These are phyloP conservation scores for Myxozyma melibiosi DNA, from an alignment of 805 yeast genomes.

Conservation along the genomic window DNA sequence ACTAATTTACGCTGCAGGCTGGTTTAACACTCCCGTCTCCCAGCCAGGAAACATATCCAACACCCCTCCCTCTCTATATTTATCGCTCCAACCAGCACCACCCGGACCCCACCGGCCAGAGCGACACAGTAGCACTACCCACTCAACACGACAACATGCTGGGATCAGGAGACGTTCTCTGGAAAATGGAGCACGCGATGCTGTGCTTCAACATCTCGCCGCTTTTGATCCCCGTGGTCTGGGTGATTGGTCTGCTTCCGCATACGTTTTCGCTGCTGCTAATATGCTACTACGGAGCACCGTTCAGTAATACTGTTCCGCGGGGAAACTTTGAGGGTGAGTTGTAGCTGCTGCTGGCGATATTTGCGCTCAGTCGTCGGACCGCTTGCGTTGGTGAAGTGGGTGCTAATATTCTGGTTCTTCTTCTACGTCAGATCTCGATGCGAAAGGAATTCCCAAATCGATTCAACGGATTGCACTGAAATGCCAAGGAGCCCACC, in stretches of 20 bases:
- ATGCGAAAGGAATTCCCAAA: conserved; percentile 8
- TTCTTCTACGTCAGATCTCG: too few species aligned
- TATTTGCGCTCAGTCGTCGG: background rate
- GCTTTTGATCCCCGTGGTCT: conserved; percentile 18
- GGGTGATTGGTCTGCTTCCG: conserved; percentile 23
- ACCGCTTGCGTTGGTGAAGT: background rate
- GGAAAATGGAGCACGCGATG: conserved; percentile 20
- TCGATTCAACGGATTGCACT: conserved; percentile 7
- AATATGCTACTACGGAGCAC: conserved; percentile 16
- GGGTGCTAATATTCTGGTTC: background rate
- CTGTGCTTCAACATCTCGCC: conserved; percentile 23
- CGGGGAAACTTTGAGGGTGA: conserved; percentile 17
- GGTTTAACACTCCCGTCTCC: too few species aligned
- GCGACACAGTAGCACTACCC: too few species aligned
- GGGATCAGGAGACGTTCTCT: background rate
- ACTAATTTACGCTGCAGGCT: too few species aligned
- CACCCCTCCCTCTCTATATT: too few species aligned
- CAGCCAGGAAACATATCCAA: too few species aligned
- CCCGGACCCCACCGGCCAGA: too few species aligned
- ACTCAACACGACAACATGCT: too few species aligned
- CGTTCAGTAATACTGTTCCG: conserved; percentile 20
- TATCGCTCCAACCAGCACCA: too few species aligned
- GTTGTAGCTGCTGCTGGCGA: background rate
- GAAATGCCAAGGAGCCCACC: conserved; percentile 26
- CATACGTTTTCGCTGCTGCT: conserved; percentile 25